Conservation (phyloP, 169 alveolate species). For the Blepharisma undulans region DNA sequence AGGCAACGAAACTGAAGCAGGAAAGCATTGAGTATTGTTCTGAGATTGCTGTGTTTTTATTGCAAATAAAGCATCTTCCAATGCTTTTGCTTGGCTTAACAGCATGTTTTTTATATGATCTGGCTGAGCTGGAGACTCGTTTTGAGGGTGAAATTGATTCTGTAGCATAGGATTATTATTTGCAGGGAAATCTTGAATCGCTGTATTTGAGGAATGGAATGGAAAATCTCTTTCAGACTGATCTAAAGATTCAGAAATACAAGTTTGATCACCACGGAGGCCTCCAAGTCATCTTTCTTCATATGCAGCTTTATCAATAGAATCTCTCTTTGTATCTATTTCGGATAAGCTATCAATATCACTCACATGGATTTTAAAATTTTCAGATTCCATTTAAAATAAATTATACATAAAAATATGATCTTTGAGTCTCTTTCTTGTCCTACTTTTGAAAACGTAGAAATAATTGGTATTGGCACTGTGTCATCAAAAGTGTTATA, state of each 20-base stretch:
- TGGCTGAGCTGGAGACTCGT: neutral
- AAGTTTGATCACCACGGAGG: neutral
- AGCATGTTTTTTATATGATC: neutral
- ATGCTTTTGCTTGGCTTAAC: neutral
- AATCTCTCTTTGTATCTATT: neutral
- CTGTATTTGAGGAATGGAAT: neutral
- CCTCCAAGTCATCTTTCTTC: neutral
- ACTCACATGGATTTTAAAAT: neutral
- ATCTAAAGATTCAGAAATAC: neutral
- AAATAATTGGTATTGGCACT: neutral
- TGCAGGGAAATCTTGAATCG: neutral
- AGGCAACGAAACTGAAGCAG: neutral
- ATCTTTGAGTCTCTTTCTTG: neutral
- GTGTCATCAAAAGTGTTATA: neutral
- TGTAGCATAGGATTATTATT: neutral
- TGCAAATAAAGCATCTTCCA: neutral
- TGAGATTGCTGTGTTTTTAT: neutral
- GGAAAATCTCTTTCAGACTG: neutral
- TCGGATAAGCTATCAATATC: neutral
- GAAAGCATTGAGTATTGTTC: neutral
- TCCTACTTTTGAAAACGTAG: neutral
- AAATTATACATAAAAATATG: neutral
- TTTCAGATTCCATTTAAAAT: neutral
- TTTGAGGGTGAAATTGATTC: neutral
- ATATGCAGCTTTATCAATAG: neutral